Conservation (phyloP, 1,284 basidiomycete species). For the Serendipita sp. region DNA sequence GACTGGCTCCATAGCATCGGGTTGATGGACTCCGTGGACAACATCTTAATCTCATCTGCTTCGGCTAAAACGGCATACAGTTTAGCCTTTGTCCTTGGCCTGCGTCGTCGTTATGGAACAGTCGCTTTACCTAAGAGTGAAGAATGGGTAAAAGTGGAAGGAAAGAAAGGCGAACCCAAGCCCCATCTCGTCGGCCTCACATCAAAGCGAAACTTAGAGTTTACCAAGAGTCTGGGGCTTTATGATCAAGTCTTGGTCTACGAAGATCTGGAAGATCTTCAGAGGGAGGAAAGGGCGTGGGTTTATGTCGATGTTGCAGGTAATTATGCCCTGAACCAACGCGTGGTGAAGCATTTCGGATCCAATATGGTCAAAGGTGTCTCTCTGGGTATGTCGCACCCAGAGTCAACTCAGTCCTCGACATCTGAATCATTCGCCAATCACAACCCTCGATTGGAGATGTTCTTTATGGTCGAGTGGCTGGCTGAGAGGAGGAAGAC, state of each 20-base stretch:
- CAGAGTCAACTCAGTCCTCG: conserved; percentile 24
- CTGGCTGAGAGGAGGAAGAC: conserved; percentile 35
- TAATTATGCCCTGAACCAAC: conserved; percentile 32
- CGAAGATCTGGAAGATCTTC: conserved; percentile 23
- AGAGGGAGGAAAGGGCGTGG: conserved; percentile 25
- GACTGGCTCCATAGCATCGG: conserved; percentile 42
- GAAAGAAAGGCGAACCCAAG: conserved; percentile 12
- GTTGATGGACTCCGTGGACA: conserved; percentile 20
- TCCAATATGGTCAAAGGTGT: conserved; percentile 30
- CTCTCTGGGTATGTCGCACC: conserved; percentile 38
- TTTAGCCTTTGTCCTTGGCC: conserved; percentile 31
- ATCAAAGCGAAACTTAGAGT: conserved; percentile 36
- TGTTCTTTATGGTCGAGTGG: conserved; percentile 57
- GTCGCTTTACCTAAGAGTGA: not conserved
- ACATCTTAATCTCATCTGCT: conserved; percentile 43
- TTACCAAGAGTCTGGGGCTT: conserved; percentile 35
- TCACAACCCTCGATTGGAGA: conserved; percentile 23
- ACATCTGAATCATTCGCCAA: conserved; percentile 18
- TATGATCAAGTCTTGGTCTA: conserved; percentile 44
- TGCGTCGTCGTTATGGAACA: conserved; percentile 21
- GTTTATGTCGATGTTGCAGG: conserved; percentile 51
- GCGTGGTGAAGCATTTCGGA: conserved; percentile 28
- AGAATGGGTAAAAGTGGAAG: conserved; percentile 23
- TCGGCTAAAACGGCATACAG: conserved; percentile 55
- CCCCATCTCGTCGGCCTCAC: conserved; percentile 39